Evolutionary conservation across 345 rosid species (phyloP), one percentile per base, ranked within the genome.

Genomic region (Rhizophora mangle): DNA sequence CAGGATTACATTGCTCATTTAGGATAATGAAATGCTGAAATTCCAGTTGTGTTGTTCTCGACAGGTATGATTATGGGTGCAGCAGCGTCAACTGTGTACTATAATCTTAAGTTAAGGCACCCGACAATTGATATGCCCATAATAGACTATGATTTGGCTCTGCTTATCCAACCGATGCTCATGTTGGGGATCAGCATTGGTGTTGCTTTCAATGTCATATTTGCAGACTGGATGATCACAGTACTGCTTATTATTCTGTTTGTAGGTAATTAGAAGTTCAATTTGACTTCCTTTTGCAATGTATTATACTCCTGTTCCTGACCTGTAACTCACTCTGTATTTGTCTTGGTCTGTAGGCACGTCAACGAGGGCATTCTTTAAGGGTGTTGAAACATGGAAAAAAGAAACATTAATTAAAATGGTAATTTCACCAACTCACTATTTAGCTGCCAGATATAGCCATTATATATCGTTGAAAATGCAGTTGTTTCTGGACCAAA

Each of bases 321-420:
- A n/a, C 49, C 31, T 29, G 56, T 31, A 3, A 29, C 8, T 21
- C 22, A 22, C 60, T 43, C 21, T 56, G 43, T 67, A 32, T 62
- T 63, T 30, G 6, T 57, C 24, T 30, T 70, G 76, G 58, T 70
- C 55, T 80, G 68, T 74, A 91, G 97, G 87, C 10, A 91, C 97
- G 22, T 87, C 97, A 32, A 83, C 89, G n/a, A 91, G 86, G 80
- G 90, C 95, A 72, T 91, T 87, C 82, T 70, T 89, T 31, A 91
- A 89, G 72, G 97, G 97, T 64, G 78, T 82, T 36, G 93, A 91
- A 75, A 91, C 91, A 46, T 91, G 97, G 95, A 89, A 82, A 31
- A 91, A 89, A 60, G 97, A 91, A 79, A 86, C 92, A 37, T 72
- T 91, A 65, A 22, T 79, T 82, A 91, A 84, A 70, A 75, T 76